These are phyloP conservation scores for Magnaporthales sp. DNA, from an alignment of 2,329 filamentous ascomycete genomes.

Conservation along the genomic window DNA sequence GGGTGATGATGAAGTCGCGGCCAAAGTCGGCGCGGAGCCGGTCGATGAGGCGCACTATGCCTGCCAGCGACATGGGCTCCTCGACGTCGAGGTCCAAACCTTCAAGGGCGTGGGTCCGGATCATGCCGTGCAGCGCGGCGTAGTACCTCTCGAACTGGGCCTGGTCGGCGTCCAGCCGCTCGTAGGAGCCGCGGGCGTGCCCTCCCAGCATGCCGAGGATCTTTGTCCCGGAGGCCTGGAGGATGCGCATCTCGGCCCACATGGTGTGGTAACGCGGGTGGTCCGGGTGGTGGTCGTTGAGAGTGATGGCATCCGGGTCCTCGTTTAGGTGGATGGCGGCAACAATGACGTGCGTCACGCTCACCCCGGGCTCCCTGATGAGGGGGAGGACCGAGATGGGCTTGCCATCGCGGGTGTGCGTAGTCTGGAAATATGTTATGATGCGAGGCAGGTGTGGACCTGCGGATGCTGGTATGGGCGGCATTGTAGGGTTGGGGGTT, in stretches of 20 bases:
- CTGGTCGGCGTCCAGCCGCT: constrained; percentile 39
- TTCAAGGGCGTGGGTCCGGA: constrained; percentile 49
- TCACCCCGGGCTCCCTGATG: constrained; percentile 25
- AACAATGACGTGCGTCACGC: constrained; percentile 64
- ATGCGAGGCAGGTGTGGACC: constrained; percentile 18
- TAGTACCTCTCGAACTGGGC: constrained; percentile 61
- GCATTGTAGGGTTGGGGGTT: constrained; percentile 13
- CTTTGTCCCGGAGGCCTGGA: constrained; percentile 63
- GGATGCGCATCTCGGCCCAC: constrained; percentile 60
- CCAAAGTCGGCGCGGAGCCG: constrained; percentile 59
- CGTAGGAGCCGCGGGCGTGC: constrained; percentile 63
- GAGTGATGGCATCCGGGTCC: constrained; percentile 52
- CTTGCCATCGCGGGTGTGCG: constrained; percentile 24
- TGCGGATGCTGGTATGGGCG: constrained; percentile 15
- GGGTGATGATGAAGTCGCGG: constrained; percentile 59
- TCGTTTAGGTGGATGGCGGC: constrained; percentile 74
- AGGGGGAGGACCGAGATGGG: constrained; percentile 32
- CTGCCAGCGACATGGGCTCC: constrained; percentile 58
- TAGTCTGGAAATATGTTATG: constrained; percentile 32
- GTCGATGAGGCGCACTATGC: constrained; percentile 55
- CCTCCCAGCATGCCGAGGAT: constrained; percentile 78
- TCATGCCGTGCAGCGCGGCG: constrained; percentile 49
- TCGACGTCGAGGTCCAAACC: constrained; percentile 70
- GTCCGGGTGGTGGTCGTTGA: constrained; percentile 65
- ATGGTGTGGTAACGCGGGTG: constrained; percentile 53